Conservation (phyloP, 2,329 filamentous ascomycete species). For the Curvularia hawaiiensis region DNA sequence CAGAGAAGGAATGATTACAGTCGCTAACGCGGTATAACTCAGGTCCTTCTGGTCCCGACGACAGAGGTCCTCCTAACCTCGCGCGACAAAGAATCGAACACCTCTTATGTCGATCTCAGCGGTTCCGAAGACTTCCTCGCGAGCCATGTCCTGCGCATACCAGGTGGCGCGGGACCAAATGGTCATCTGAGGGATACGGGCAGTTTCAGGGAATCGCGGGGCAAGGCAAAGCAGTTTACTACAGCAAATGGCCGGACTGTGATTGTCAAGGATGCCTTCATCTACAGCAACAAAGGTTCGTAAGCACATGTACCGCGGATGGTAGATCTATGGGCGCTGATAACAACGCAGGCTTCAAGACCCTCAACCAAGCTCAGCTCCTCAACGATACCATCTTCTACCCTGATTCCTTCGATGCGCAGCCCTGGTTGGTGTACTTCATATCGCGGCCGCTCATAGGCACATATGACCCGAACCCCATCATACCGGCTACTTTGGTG, state of each 20-base stretch:
- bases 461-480: slow-evolving; percentile 75
- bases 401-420: slow-evolving; percentile 83
- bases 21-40: slow-evolving; percentile 9
- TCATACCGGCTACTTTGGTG: slow-evolving; percentile 63
- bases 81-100: slow-evolving; percentile 84
- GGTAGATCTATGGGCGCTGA: slow-evolving; percentile 15
- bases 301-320: neutral
- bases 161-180: slow-evolving; percentile 56
- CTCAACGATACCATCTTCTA: slow-evolving; percentile 86
- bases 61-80: slow-evolving; percentile 89
- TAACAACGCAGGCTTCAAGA: slow-evolving; percentile 77
- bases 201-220: slow-evolving; percentile 78
- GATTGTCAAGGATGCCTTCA: slow-evolving; percentile 88
- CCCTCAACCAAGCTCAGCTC: slow-evolving; percentile 85
- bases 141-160: slow-evolving; percentile 93
- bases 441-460: slow-evolving; percentile 90
- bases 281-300: slow-evolving; percentile 95
- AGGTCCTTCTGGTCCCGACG: slow-evolving; percentile 87
- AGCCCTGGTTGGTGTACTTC: slow-evolving; percentile 96
- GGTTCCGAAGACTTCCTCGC: slow-evolving; percentile 92
- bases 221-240: slow-evolving; percentile 91
- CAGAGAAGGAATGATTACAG: neutral
- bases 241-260: slow-evolving; percentile 93
- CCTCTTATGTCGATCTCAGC: slow-evolving; percentile 78
- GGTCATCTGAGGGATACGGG: slow-evolving; percentile 57